Percentiles rank a stretch among this genome's conserved stretches.
These are phyloP conservation scores for Ascochyta fabae DNA, from an alignment of 2,329 filamentous ascomycete genomes.

Conservation along the genomic window DNA sequence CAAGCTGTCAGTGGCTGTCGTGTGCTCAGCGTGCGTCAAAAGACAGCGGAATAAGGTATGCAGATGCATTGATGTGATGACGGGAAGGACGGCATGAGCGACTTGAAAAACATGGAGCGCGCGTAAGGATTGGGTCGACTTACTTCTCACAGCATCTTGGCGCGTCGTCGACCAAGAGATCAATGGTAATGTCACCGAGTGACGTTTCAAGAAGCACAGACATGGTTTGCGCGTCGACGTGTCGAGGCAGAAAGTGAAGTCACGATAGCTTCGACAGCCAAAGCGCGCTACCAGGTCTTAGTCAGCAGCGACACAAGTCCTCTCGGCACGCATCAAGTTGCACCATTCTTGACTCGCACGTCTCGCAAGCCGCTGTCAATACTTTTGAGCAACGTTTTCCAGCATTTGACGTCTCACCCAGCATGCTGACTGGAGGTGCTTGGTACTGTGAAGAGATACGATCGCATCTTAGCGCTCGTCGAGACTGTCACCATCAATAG, in stretches of 20 bases:
- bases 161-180: slow-evolving; percentile 85
- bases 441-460: not conserved
- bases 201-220: slow-evolving; percentile 94
- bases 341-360: slow-evolving; percentile 10
- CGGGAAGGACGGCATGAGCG: slow-evolving; percentile 27
- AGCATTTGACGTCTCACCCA: not conserved
- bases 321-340: not conserved
- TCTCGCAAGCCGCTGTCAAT: slow-evolving; percentile 23
- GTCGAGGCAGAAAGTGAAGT: slow-evolving; percentile 18
- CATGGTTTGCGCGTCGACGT: slow-evolving; percentile 61
- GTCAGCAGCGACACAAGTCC: slow-evolving; percentile 27
- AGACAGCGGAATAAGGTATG: slow-evolving; percentile 34
- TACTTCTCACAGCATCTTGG: slow-evolving; percentile 96
- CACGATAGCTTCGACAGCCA: slow-evolving; percentile 6
- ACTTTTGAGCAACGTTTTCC: slow-evolving; percentile 26
- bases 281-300: slow-evolving; percentile 16
- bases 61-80: slow-evolving; percentile 23
- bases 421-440: not conserved
- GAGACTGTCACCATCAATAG: not conserved
- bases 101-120: slow-evolving; percentile 15
- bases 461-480: not conserved
- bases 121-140: slow-evolving; percentile 50
- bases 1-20: slow-evolving; percentile 58
- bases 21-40: slow-evolving; percentile 60
- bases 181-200: slow-evolving; percentile 91